Base-by-base conservation (phyloP, 1,284 basidiomycete genomes). In the Ganoderma resinaceum region DNA sequence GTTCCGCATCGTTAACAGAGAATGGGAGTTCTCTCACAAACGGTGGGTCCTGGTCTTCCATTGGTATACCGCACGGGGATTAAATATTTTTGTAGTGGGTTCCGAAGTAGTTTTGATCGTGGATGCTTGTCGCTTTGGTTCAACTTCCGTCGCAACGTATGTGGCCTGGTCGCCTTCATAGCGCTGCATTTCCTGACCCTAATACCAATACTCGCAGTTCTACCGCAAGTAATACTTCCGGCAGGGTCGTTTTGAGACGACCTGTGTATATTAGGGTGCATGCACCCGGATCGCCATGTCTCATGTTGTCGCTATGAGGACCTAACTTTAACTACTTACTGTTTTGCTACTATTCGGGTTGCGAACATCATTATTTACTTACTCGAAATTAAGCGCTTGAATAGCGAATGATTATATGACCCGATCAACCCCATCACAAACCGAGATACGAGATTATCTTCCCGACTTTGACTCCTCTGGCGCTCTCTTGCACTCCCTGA, bases 21-120 rank as follows among this genome's bases (percentile, higher is more conserved):
- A 97, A 80, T 99, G 98, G 98, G 98, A 99, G 78, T 97, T 95
- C 80, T 96, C 95, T 63, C 97, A 99, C 77, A 97, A 96, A 82
- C 88, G 94, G 93, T 94, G 78, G 67, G 85, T 58, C 46, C 35
- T 37, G 55, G 14, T 43, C 26, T 63, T 46, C n/a, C 14, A 26
- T 38, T 46, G 20, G 49, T 6, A 14, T 18, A 14, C 16, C 40
- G 3, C 55, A n/a, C 12, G 1, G 11, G 14, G 60, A 49, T 69
- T 66, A 33, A 70, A 49, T 31, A 66, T 69, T 62, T 66, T 68
- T 70, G 61, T 69, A 95, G 93, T 71, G 93, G 93, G 43, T 95
- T 95, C 83, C 86, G 92, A 58, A 94, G 93, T 76, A 94, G 92
- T 75, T 95, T 94, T 78, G 93, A 95, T 78, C 86, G 93, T 70